Percentiles rank a stretch among this genome's conserved stretches.
These are phyloP conservation scores for Agaricus subrufescens DNA, from an alignment of 768 basidiomycete species.

Conservation along the genomic window DNA sequence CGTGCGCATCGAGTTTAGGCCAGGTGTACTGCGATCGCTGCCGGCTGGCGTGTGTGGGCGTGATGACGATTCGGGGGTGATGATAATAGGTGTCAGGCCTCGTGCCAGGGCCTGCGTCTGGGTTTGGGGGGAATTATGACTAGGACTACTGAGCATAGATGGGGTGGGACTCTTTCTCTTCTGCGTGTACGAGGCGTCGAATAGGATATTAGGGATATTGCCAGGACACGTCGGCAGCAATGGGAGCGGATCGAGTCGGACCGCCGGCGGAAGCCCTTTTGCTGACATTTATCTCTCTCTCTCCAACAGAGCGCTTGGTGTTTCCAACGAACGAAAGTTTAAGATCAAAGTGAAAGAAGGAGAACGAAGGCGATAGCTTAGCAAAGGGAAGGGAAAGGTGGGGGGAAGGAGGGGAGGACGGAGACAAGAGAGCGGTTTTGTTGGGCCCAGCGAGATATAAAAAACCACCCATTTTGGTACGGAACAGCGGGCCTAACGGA, in stretches of 20 bases:
- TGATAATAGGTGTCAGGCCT: not conserved
- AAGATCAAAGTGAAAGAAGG: not conserved
- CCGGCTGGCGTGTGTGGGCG: not conserved
- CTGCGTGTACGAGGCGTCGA: not conserved
- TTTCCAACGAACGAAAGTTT: not conserved
- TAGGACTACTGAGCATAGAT: not conserved
- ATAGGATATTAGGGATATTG: not conserved
- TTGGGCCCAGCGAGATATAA: too few relatives aligned
- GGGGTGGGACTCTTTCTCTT: not conserved
- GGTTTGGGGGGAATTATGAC: not conserved
- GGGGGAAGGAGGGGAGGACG: too few relatives aligned
- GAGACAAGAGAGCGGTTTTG: too few relatives aligned
- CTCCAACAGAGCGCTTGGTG: not conserved
- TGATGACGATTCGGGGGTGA: constrained; percentile 3
- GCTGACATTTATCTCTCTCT: not conserved
- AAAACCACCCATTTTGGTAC: too few relatives aligned
- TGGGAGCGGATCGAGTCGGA: constrained; percentile 5
- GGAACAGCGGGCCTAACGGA: too few relatives aligned
- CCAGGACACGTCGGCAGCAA: not conserved
- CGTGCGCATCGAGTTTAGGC: not conserved
- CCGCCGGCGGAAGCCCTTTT: constrained; percentile 4
- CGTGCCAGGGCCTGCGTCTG: not conserved
- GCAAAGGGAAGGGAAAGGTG: too few relatives aligned
- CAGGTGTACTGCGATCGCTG: not conserved
- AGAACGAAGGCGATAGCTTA: not conserved